Evolutionary conservation across 2,329 filamentous ascomycete species (phyloP).

Genomic region (Sclerotinia trifoliorum): DNA sequence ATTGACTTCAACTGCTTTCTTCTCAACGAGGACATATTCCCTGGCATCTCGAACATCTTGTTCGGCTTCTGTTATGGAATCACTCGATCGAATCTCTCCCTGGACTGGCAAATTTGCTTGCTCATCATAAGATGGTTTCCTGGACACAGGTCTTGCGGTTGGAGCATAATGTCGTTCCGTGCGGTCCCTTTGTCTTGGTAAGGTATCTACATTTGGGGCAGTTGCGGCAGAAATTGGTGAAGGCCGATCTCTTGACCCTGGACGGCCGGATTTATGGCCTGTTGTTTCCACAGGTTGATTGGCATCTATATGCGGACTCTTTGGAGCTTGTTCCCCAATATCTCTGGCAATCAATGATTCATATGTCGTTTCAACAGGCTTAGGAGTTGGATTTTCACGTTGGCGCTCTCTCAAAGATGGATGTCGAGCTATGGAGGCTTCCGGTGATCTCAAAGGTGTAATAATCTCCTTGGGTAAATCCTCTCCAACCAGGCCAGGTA

Average conservation of each 20-base stretch:
- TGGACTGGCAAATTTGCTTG: conserved; percentile 29
- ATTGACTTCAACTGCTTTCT: conserved; percentile 92
- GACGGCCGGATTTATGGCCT: conserved; percentile 26
- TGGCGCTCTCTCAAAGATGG: conserved; percentile 26
- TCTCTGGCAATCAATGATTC: conserved; percentile 5
- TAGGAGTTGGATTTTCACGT: background rate
- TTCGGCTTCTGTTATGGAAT: conserved; percentile 56
- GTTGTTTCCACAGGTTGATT: conserved; percentile 31
- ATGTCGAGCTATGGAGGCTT: conserved; percentile 29
- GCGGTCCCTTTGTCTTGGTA: conserved; percentile 35
- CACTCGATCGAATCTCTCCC: conserved; percentile 39
- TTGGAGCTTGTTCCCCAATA: conserved; percentile 27
- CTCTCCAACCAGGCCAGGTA: conserved; percentile 78
- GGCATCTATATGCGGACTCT: conserved; percentile 26
- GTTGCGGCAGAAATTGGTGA: conserved; percentile 32
- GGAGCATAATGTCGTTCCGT: conserved; percentile 22
- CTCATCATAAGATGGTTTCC: conserved; percentile 33
- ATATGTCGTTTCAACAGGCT: conserved; percentile 22
- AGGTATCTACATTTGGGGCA: conserved; percentile 35
- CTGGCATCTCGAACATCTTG: conserved; percentile 81
- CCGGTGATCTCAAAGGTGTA: conserved; percentile 26
- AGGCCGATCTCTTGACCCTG: conserved; percentile 32
- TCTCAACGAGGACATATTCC: conserved; percentile 95
- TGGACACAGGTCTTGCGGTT: conserved; percentile 24
- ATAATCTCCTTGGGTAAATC: conserved; percentile 52